Conservation (phyloP, 2,329 filamentous ascomycete genomes). For the Nothopassalora personata region DNA sequence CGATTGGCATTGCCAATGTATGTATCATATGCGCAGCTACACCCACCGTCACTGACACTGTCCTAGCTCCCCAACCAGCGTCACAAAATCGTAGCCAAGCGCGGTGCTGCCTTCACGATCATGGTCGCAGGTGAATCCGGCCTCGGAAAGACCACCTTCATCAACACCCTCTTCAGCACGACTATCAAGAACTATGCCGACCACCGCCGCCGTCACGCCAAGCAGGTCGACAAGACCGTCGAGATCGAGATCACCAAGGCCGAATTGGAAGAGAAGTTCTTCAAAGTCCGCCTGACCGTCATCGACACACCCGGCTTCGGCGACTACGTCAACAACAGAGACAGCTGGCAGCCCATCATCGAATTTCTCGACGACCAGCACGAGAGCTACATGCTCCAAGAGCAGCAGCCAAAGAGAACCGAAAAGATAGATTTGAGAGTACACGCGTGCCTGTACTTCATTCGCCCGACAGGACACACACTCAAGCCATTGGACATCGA, state of each 20-base stretch:
- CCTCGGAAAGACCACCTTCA: slow-evolving; percentile 98
- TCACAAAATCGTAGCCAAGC: slow-evolving; percentile 69
- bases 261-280: slow-evolving; percentile 99
- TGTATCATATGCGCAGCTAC: slow-evolving; percentile 33
- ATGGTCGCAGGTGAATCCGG: slow-evolving; percentile 99
- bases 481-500: slow-evolving; percentile 98
- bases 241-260: slow-evolving; percentile 99
- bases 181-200: slow-evolving; percentile 99
- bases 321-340: slow-evolving; percentile 99
- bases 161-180: slow-evolving; percentile 99
- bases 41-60: slow-evolving; percentile 31
- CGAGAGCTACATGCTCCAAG: slow-evolving; percentile 99
- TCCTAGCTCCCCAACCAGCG: slow-evolving; percentile 63
- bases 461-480: slow-evolving; percentile 95
- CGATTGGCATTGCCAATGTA: slow-evolving; percentile 71
- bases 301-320: slow-evolving; percentile 99
- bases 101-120: slow-evolving; percentile 97
- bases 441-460: slow-evolving; percentile 98
- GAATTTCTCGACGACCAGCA: slow-evolving; percentile 99
- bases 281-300: slow-evolving; percentile 98
- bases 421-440: slow-evolving; percentile 99
- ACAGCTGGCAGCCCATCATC: slow-evolving; percentile 99
- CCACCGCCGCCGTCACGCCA: slow-evolving; percentile 97
- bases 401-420: slow-evolving; percentile 94
- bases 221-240: slow-evolving; percentile 99